Percentiles rank a stretch among this genome's conserved stretches.
Evolutionary conservation across 108 stramenopile species (phyloP).

Genomic region (Seminavis robusta): DNA sequence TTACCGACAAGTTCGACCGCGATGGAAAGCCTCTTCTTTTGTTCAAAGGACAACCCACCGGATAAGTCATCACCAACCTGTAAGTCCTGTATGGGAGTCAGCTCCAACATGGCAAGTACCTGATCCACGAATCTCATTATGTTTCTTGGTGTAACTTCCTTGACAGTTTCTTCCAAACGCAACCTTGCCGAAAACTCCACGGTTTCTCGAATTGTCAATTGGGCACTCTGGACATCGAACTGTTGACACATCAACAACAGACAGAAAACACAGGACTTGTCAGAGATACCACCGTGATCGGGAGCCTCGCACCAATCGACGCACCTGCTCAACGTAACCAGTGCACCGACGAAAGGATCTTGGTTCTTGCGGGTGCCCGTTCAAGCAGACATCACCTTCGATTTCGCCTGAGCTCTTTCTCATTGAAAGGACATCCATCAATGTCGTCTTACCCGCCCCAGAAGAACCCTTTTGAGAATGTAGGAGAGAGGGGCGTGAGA

Average conservation of each 20-base stretch:
- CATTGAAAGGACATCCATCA: conserved; percentile 52
- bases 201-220: conserved; percentile 71
- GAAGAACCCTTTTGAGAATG: no score
- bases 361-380: conserved; percentile 66
- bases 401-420: conserved; percentile 73
- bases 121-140: conserved; percentile 55
- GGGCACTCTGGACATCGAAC: conserved; percentile 71
- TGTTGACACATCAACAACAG: no score
- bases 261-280: no score
- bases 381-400: conserved; percentile 69
- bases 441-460: conserved; percentile 54
- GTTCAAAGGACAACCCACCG: no score
- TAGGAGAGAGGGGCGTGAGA: no score
- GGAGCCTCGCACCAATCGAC: no score
- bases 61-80: no score
- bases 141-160: conserved; percentile 28
- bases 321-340: conserved; percentile 90
- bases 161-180: conserved; percentile 51
- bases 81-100: no score
- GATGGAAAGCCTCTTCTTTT: no score
- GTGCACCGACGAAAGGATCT: conserved; percentile 49
- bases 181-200: conserved; percentile 75
- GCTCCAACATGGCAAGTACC: no score
- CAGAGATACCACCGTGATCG: no score
- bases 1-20: no score